Percentiles rank a stretch among this genome's conserved stretches.
phyloP scores from a whole-genome alignment of 1,139 yeast species.

The Ashbya aceris region DNA sequence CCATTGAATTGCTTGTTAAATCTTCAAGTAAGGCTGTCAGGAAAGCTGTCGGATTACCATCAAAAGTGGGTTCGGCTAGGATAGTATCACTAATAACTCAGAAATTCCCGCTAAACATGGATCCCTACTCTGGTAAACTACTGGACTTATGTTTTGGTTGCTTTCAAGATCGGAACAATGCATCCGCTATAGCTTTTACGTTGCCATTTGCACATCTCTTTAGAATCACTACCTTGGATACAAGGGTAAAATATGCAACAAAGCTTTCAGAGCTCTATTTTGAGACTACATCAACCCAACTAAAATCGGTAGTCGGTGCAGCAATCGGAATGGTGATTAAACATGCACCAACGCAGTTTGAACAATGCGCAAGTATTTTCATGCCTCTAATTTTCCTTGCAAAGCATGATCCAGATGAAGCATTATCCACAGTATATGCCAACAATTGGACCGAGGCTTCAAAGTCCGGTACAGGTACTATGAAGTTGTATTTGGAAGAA shows the following conservation, averaged over 20 bases:
- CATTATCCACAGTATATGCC: conserved; percentile 43
- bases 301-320: conserved; percentile 44
- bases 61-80: conserved; percentile 81
- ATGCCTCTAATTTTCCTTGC: conserved; percentile 78
- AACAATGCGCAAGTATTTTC: conserved; percentile 51
- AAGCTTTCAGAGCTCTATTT: conserved; percentile 52
- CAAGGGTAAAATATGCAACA: conserved; percentile 46
- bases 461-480: conserved; percentile 62
- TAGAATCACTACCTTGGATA: conserved; percentile 49
- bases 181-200: conserved; percentile 71
- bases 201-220: conserved; percentile 73
- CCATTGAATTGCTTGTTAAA: conserved; percentile 45
- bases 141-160: conserved; percentile 51
- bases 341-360: conserved; percentile 63
- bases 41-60: conserved; percentile 78
- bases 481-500: conserved; percentile 64
- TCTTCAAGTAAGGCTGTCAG: conserved; percentile 41
- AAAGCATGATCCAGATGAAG: conserved; percentile 50
- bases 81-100: conserved; percentile 58
- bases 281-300: conserved; percentile 41
- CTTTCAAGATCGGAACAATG: conserved; percentile 59
- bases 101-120: conserved; percentile 44
- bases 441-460: conserved; percentile 69
- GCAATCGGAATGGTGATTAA: conserved; percentile 63
- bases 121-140: conserved; percentile 55